These are phyloP conservation scores for Hymenotorrendiella dingleyae DNA, from an alignment of 2,329 filamentous ascomycete genomes.

Conservation along the genomic window DNA sequence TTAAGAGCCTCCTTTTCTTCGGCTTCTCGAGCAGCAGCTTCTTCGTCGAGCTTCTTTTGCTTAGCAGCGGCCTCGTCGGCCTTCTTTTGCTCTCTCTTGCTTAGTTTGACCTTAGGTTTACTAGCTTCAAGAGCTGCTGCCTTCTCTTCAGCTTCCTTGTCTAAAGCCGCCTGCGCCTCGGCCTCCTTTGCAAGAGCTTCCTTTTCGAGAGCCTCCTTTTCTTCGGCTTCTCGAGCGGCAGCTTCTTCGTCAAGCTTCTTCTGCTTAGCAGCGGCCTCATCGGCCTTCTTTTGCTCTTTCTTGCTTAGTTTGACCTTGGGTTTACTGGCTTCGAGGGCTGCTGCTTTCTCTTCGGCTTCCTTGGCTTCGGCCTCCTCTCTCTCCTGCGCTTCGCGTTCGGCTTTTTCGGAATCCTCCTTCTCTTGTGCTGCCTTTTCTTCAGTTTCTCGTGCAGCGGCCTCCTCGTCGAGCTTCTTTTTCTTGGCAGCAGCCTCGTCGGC, in stretches of 20 bases:
- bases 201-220: slow-evolving; percentile 34
- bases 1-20: slow-evolving; percentile 20
- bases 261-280: slow-evolving; percentile 31
- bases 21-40: slow-evolving; percentile 20
- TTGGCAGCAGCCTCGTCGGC: slow-evolving; percentile 31
- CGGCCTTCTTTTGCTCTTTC: slow-evolving; percentile 38
- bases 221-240: slow-evolving; percentile 15
- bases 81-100: slow-evolving; percentile 46
- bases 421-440: slow-evolving; percentile 30
- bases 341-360: slow-evolving; percentile 33
- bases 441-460: slow-evolving; percentile 39
- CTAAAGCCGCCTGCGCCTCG: slow-evolving; percentile 15
- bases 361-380: slow-evolving; percentile 19
- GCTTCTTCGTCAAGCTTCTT: slow-evolving; percentile 41
- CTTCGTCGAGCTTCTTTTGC: slow-evolving; percentile 41
- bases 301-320: slow-evolving; percentile 39
- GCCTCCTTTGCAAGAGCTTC: slow-evolving; percentile 34
- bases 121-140: not conserved
- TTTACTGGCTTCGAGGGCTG: slow-evolving; percentile 18
- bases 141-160: slow-evolving; percentile 1
- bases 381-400: slow-evolving; percentile 33
- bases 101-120: slow-evolving; percentile 32
- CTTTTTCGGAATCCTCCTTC: slow-evolving; percentile 29
- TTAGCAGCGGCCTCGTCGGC: slow-evolving; percentile 31
- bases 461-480: slow-evolving; percentile 12